Conservation (phyloP, 176 grass and related monocot genomes). For the Sorghum bicolor region DNA sequence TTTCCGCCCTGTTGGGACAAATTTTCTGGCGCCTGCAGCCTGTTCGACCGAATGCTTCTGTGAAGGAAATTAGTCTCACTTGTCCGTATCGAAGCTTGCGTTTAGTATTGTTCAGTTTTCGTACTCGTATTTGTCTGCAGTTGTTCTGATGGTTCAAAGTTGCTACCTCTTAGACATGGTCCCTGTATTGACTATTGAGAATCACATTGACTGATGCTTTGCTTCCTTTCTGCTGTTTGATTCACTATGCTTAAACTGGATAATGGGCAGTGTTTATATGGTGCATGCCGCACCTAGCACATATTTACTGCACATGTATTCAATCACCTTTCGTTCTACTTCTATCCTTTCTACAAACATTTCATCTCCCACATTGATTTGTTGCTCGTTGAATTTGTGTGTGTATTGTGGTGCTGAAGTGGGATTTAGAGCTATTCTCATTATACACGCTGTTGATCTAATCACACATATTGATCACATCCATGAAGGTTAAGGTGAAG, state of each 20-base stretch:
- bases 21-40: not conserved
- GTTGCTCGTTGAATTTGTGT: not conserved
- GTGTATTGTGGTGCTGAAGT: not conserved
- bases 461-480: not conserved
- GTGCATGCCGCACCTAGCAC: not conserved
- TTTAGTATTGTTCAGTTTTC: not conserved
- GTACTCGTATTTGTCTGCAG: no score
- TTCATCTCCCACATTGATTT: not conserved
- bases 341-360: not conserved
- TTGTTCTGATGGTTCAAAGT: not conserved
- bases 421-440: not conserved
- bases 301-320: not conserved
- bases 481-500: constrained; percentile 1
- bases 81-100: not conserved
- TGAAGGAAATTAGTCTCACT: not conserved
- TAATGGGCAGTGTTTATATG: not conserved
- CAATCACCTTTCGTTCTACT: not conserved
- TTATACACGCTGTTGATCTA: not conserved
- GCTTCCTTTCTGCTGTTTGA: not conserved
- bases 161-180: not conserved
- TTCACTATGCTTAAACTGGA: not conserved
- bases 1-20: not conserved
- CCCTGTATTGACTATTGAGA: not conserved
- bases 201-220: not conserved
- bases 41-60: constrained; percentile 1